Base-by-base conservation (phyloP, 1,139 yeast species). In the Candida sojae region DNA sequence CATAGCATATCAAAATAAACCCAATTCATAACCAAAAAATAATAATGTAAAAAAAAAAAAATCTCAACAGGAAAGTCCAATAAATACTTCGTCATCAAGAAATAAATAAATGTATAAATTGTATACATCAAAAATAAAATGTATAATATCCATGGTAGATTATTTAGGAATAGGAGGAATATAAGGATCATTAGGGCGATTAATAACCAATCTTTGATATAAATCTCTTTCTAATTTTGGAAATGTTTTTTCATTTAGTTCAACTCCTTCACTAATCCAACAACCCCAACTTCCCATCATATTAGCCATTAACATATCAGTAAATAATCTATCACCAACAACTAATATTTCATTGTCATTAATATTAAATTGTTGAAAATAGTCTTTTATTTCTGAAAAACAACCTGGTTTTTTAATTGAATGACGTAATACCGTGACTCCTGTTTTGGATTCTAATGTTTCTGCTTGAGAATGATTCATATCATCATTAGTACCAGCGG, bases 251-350 rank as follows among this genome's bases (percentile, higher is more conserved):
- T 72, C 65, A 2, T 86, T 77, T 43, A 76, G 71, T 46, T 75
- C 73, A 1, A 91, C 96, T 2, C 97, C 97, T 44, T 83, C 83
- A 48, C 77, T 72, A 1, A 93, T 62, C 97, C 98, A 93, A 5
- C 90, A 77, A 0, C 95, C 89, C 69, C 83, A 81, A 0, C 96
- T 77, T 0, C 96, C 96, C 96, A 92, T 90, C 76, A 85, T 76
- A 58, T 92, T 92, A 17, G 97, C 97, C 97, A 93, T 88, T 47
- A 92, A 70, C 51, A 93, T 80, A 64, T 93, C 99, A 0, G 99
- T 93, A 67, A 91, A 83, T 36, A 93, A 74, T 35, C 99, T 70
- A 59, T 93, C 99, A 0, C 99, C 99, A 17, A 93, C 81, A 4
- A 93, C 85, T 0, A 91, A 90, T 23, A 93, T 83, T 56, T 92